These are phyloP conservation scores for Blastocystis hominis DNA, from an alignment of 352 stramenopile species.

Conservation along the genomic window DNA sequence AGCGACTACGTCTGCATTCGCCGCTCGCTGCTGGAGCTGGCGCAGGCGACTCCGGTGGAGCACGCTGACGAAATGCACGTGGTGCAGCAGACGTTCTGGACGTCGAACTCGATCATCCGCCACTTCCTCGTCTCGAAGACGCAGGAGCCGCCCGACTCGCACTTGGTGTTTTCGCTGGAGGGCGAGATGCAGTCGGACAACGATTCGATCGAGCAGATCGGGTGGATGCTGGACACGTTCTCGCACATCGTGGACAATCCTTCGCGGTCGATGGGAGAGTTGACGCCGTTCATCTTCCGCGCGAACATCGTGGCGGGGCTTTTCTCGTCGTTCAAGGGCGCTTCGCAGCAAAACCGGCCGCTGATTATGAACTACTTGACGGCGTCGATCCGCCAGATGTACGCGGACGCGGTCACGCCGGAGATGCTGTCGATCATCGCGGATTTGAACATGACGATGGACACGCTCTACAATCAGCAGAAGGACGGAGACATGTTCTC, in stretches of 20 bases:
- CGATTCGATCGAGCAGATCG: slow-evolving; percentile 11
- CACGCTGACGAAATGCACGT: slow-evolving; percentile 26
- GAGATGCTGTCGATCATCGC: background rate
- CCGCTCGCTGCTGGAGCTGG: background rate
- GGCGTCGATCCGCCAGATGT: background rate
- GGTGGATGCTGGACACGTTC: slow-evolving; percentile 44
- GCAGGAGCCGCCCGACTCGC: background rate
- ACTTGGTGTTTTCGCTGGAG: slow-evolving; percentile 31
- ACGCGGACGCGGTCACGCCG: background rate
- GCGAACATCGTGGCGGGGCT: slow-evolving; percentile 5
- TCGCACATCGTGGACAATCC: background rate
- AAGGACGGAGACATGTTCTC: slow-evolving; percentile 14
- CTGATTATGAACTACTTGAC: background rate
- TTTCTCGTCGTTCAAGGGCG: background rate
- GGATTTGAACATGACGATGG: background rate
- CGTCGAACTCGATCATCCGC: background rate
- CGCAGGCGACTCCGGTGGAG: background rate
- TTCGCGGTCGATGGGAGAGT: background rate
- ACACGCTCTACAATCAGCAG: slow-evolving; percentile 45
- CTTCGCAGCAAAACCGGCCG: background rate
- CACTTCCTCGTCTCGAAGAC: slow-evolving; percentile 38
- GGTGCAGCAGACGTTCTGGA: slow-evolving; percentile 19
- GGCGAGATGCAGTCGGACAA: slow-evolving; percentile 11
- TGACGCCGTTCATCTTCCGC: slow-evolving; percentile 18
- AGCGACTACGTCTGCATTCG: slow-evolving; percentile 21